Evolutionary conservation across 106 monocot species (phyloP), one percentile per base, ranked within the genome.

Genomic region (Posidonia australis): DNA sequence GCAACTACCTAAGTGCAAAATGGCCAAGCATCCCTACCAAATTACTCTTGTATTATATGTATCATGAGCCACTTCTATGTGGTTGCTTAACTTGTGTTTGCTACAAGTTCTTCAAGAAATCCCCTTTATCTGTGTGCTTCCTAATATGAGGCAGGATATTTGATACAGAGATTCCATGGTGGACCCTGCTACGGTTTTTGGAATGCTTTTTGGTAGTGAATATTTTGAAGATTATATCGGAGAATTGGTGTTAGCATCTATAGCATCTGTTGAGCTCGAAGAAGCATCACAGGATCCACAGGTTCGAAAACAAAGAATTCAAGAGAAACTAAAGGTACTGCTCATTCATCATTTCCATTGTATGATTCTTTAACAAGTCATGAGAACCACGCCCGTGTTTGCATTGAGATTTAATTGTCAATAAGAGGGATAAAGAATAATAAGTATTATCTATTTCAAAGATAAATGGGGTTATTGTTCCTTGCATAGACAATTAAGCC

Each of bases 201-300:
- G 94, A 54, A 96, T 96, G 94, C 73, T 96, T 54, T 96, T 96
- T 82, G 94, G 94, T 74, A 96, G 90, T 82, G 94, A 96, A 24
- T 76, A 69, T 18, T 96, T 96, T 82, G 90, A 96, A 65, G 90
- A 96, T 71, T 96, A 96, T 84, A 75, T 96, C 36, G 94, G 90
- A 46, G 81, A 96, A 53, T 72, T 96, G 47, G 76, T 80, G 49
- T 76, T 90, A 54, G 94, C 90, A 74, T 80, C 78, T 58, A 70
- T 96, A 45, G 82, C 84, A 51, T 82, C 90, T 9, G 67, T 78
- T 45, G 94, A 90, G 63, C n/a, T 72, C 58, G 90, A 89, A 47
- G 86, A 82, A 49, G 81, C 81, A 47, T 69, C 75, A 53, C 77
- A 84, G 22, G 68, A 21, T 21, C 74, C 82, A 23, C 78, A 77